Evolutionary conservation across 2,329 filamentous ascomycete genomes (phyloP), one percentile per base, ranked within the genome.

Genomic region (Mariannaea sp.): DNA sequence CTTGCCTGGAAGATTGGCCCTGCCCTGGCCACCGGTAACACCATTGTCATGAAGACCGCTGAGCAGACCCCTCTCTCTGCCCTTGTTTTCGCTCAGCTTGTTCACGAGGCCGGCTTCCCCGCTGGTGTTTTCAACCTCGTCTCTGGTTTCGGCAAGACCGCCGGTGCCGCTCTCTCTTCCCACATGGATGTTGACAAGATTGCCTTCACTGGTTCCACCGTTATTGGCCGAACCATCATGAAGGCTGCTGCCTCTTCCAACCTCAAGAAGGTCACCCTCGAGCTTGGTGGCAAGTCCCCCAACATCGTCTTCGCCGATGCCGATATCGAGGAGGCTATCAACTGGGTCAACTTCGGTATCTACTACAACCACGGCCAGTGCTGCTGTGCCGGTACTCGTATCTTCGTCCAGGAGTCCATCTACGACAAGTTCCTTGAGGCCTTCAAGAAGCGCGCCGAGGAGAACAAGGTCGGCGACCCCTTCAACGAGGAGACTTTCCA

Each of bases 151-250:
- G 90, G 90, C 66, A 89, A 85, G 77, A 75, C 85, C 53, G 89
- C 90, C 47, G 90, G 90, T 76, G 88, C 89, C 47, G 88, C 88
- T 66, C 80, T 92, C 61, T 79, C 88, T 47, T 74, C 84, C 36
- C 89, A 92, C 80, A 89, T 90, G 85, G 86, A 87, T 71, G 76
- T 92, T 58, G 88, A 92, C 81, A 92, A 92, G 84, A 78, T 92
- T 61, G 88, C 88, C 65, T 92, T 92, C 76, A 92, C 89, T 55
- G 89, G 89, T 61, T 90, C 87, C 36, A 92, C 89, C 54, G 67
- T 84, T 46, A 83, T 90, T 58, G 89, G 88, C 62, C 85, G 88
- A 65, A 75, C 80, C 61, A 90, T 92, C 77, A 89, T 92, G 86
- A 91, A 92, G 82, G 83, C 88, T 35, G 88, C 89, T 27, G 88